phyloP scores from a whole-genome alignment of 164 flowering plant genomes.

The Kingdonia uniflora region DNA sequence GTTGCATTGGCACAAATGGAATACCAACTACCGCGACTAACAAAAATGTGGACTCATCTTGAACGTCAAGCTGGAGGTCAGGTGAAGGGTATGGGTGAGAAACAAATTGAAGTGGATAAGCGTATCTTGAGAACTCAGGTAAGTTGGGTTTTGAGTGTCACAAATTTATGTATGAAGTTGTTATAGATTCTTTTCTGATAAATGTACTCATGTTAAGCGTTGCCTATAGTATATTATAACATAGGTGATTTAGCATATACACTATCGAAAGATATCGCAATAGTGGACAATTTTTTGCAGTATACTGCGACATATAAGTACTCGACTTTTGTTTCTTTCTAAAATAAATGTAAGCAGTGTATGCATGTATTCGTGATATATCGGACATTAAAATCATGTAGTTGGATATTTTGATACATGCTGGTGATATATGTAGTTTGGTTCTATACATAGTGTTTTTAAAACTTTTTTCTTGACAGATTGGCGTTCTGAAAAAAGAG shows the following conservation, averaged over 20 bases:
- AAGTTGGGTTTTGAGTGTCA: conserved; percentile 13
- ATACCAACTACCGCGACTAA: conserved; percentile 84
- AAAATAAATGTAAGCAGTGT: no score
- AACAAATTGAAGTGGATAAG: conserved; percentile 98
- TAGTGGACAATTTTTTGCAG: no score
- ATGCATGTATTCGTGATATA: no score
- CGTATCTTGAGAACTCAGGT: conserved; percentile 89
- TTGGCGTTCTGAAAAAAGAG: conserved; percentile 70
- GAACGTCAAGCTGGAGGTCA: conserved; percentile 97
- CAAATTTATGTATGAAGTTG: no score
- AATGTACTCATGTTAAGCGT: no score
- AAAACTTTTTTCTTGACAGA: conserved; percentile 31
- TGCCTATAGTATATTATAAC: no score
- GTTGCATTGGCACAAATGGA: conserved; percentile 97
- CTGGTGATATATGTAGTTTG: background rate
- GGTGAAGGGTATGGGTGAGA: conserved; percentile 99
- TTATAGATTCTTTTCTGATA: no score
- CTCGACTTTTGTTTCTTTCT: no score
- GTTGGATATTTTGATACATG: background rate
- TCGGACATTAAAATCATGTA: no score
- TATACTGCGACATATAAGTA: no score
- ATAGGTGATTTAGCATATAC: no score
- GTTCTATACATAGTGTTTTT: background rate
- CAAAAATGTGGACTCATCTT: conserved; percentile 98
- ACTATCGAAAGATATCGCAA: no score